These are phyloP conservation scores for Backusella circina DNA, from an alignment of 192 early-diverging fungal species.

Conservation along the genomic window DNA sequence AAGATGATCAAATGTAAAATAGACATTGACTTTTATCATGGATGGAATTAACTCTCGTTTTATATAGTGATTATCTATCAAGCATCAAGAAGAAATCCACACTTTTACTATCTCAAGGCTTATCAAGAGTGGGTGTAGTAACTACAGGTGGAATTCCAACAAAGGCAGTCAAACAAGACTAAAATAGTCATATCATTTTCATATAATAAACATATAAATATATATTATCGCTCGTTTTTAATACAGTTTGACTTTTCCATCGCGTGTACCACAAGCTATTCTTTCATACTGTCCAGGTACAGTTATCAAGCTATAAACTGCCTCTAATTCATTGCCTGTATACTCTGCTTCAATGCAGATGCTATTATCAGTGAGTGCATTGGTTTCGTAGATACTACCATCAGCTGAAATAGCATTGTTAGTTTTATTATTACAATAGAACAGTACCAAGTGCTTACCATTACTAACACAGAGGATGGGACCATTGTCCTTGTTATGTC, in stretches of 20 bases:
- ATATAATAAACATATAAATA: not conserved
- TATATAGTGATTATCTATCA: not conserved
- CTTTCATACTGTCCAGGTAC: not conserved
- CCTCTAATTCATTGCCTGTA: constrained; percentile 26
- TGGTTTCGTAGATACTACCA: constrained; percentile 26
- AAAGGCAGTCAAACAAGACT: not conserved
- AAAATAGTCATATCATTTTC: not conserved
- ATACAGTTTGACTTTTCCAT: constrained; percentile 16
- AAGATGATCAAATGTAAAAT: not conserved
- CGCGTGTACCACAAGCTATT: constrained; percentile 11
- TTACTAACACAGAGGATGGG: constrained; percentile 10
- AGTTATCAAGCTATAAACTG: constrained; percentile 8
- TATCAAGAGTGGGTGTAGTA: not conserved
- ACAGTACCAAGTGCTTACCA: constrained; percentile 6
- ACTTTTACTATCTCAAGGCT: not conserved
- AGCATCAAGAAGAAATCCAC: not conserved
- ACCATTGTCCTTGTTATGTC: constrained; percentile 1
- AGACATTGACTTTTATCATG: not conserved
- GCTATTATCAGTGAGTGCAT: not conserved
- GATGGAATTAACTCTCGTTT: not conserved
- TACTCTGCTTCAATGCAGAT: constrained; percentile 15
- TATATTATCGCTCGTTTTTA: not conserved
- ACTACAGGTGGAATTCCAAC: not conserved
- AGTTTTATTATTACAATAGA: not conserved
- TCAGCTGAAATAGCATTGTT: constrained; percentile 14